These are phyloP conservation scores for Aegilops tauschii DNA, from an alignment of 176 grass and related monocot genomes.

Conservation along the genomic window DNA sequence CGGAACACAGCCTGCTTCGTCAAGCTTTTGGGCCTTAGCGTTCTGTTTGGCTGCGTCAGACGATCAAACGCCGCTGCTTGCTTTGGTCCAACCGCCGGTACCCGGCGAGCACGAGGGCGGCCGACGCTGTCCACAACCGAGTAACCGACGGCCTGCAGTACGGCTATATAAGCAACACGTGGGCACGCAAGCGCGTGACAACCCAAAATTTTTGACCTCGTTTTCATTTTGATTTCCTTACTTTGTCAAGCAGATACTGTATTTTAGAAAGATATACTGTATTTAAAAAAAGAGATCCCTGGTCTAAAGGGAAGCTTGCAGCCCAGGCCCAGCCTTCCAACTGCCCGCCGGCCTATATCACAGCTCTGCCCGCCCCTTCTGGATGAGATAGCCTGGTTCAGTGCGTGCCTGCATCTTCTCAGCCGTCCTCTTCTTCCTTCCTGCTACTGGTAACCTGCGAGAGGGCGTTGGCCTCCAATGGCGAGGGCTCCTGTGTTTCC, in stretches of 20 bases:
- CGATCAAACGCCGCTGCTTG: not conserved
- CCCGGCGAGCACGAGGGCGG: too few relatives aligned
- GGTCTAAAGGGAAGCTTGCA: not conserved
- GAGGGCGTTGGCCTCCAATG: constrained; percentile 22
- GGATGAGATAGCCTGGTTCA: not conserved
- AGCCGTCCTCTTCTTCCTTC: not conserved
- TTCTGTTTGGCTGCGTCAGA: not conserved
- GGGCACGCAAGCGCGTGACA: not conserved
- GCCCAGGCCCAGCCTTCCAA: not conserved
- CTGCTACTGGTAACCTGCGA: too few relatives aligned
- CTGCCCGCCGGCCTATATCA: not conserved
- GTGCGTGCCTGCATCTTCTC: not conserved
- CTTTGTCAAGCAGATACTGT: too few relatives aligned
- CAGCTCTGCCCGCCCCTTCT: not conserved
- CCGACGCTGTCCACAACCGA: not conserved
- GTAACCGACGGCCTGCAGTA: not conserved
- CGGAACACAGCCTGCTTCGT: not conserved
- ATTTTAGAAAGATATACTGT: too few relatives aligned
- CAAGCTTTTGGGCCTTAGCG: not conserved
- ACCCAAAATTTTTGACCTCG: not conserved
- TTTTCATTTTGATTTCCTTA: too few relatives aligned
- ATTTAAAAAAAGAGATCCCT: not conserved
- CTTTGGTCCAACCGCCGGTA: not conserved
- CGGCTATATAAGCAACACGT: not conserved
- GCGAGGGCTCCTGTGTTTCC: constrained; percentile 32